Evolutionary conservation across 805 yeast species (phyloP), one percentile per base, ranked within the genome.

Genomic region (Ogataea wickerhamii): DNA sequence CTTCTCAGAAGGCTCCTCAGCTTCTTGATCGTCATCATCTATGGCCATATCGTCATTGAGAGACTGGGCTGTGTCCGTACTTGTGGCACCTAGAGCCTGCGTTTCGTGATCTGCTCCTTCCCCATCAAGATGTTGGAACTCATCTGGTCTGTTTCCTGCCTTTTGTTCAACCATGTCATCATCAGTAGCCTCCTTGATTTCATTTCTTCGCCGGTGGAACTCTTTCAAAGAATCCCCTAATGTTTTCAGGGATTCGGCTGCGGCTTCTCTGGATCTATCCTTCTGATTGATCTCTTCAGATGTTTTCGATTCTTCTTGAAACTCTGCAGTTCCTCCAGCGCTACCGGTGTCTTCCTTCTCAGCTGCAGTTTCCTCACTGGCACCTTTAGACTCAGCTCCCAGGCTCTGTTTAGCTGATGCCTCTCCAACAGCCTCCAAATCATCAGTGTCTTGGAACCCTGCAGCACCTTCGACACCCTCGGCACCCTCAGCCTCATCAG

Each of bases 61-160:
- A 1, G 80, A 59, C 56, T 87, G 93, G 12, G 75, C 66, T 53
- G 84, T 88, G 32, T 88, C 96, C 52, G 80, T 74, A 43, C 78
- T 77, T 5, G 96, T 95, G 30, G 89, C 80, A 17, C 98, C 98
- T 36, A 93, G 65, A 1, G 98, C 98, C 60, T 93, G 98, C 0
- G 95, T 86, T 34, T 86, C 89, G 39, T 67, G 70, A 20, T 82
- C 79, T 3, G 91, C 77, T 44, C 83, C 82, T 32, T 82, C 89
- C 33, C 88, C 89, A 27, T 84, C 87, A 35, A 82, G 68, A 52
- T 86, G 93, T 55, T 86, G 87, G 59, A 87, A 84, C 52, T 87
- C 95, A 54, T 87, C 95, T 0, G 94, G 89, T 35, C 79, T 73
- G 44, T 78, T 82, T 42, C 75, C 80, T 10, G 80, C 78, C 18